phyloP scores from a whole-genome alignment of 208 protist genomes.

The Leishmania arabica region DNA sequence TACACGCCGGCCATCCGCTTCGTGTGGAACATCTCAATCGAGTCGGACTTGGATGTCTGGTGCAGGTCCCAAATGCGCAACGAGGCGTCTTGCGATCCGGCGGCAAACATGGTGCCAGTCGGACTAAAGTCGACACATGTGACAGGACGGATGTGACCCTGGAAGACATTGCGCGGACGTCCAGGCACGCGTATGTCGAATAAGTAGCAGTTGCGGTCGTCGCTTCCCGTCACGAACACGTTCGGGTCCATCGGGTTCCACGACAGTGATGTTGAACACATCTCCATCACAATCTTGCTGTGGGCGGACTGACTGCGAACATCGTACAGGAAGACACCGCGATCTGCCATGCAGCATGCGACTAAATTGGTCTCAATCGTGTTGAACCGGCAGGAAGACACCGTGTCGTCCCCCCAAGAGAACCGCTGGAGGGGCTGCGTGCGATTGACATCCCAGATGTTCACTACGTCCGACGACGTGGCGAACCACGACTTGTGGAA shows the following conservation, averaged over 20 bases:
- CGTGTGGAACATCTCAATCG: conserved; percentile 98
- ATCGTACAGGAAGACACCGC: conserved; percentile 96
- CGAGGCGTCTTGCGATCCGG: conserved; percentile 95
- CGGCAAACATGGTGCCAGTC: conserved; percentile 95
- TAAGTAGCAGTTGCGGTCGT: conserved; percentile 98
- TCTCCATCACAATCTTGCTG: conserved; percentile 94
- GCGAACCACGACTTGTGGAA: conserved; percentile 88
- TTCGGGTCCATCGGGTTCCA: conserved; percentile 99
- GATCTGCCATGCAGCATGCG: conserved; percentile 92
- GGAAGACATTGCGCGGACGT: conserved; percentile 93
- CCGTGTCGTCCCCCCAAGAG: conserved; percentile 94
- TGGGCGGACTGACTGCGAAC: conserved; percentile 85
- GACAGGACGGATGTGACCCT: conserved; percentile 96
- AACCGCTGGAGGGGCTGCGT: conserved; percentile 94
- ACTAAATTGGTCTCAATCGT: conserved; percentile 93
- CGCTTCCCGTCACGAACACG: conserved; percentile 95
- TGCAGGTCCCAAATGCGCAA: conserved; percentile 95
- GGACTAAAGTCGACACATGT: conserved; percentile 96
- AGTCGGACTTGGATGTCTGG: conserved; percentile 82
- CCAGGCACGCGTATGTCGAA: conserved; percentile 97
- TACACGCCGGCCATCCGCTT: conserved; percentile 98
- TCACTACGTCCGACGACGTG: conserved; percentile 92
- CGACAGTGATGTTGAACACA: conserved; percentile 92
- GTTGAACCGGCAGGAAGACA: conserved; percentile 94
- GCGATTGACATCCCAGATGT: conserved; percentile 93